These are phyloP conservation scores for Candida saitoana DNA, from an alignment of 805 yeast genomes.

Conservation along the genomic window DNA sequence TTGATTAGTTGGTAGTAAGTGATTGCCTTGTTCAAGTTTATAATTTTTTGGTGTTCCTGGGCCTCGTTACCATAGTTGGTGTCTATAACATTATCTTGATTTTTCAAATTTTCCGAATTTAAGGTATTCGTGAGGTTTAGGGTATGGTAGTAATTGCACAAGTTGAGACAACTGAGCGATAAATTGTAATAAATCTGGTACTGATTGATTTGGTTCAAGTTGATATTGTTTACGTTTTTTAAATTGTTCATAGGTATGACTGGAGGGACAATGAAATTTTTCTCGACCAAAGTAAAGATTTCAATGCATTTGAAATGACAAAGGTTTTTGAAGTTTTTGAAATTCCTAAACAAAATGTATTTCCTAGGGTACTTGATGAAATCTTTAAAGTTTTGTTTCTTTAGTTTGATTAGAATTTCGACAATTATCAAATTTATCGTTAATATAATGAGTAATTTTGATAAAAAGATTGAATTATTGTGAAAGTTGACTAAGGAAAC, in stretches of 20 bases:
- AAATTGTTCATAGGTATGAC: constrained; percentile 7
- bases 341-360: constrained; percentile 14
- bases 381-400: constrained; percentile 20
- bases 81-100: constrained; percentile 1
- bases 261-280: constrained; percentile 13
- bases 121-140: constrained; percentile 24
- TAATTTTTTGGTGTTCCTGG: constrained; percentile 29
- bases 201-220: constrained; percentile 13
- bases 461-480: constrained; percentile 24
- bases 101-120: constrained; percentile 8
- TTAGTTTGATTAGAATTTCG: constrained; percentile 28
- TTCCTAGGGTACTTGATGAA: constrained; percentile 15
- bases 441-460: constrained; percentile 22
- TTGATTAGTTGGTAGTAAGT: constrained; percentile 29
- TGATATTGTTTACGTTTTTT: constrained; percentile 11
- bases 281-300: constrained; percentile 19
- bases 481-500: constrained; percentile 19
- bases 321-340: constrained; percentile 22
- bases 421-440: constrained; percentile 24
- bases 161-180: constrained; percentile 23
- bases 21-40: constrained; percentile 25
- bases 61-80: constrained; percentile 14
- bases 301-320: constrained; percentile 27
- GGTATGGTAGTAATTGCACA: constrained; percentile 28
- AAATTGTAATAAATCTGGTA: constrained; percentile 29